These are phyloP conservation scores for Starmerella tilneyi DNA, from an alignment of 805 yeast species.

Conservation along the genomic window DNA sequence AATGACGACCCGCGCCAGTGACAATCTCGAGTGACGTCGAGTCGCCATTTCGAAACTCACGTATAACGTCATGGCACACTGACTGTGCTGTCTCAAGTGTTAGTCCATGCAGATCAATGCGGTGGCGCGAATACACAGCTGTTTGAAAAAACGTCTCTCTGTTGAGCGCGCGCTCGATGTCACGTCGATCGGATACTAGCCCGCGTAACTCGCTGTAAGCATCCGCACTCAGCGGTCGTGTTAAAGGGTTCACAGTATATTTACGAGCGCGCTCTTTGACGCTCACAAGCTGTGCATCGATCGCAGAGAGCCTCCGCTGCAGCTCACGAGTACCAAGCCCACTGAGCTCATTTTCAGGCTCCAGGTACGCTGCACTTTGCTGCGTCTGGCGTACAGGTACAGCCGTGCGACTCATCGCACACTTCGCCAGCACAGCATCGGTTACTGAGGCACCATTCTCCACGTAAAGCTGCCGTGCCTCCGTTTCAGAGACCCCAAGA, in stretches of 20 bases:
- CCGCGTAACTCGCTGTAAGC: neutral
- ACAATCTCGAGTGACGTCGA: constrained; percentile 10
- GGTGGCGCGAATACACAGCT: neutral
- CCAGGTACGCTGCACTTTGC: neutral
- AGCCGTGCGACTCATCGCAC: neutral
- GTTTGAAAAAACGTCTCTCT: neutral
- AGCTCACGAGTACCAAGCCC: constrained; percentile 4
- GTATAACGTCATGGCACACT: constrained; percentile 7
- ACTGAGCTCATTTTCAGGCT: neutral
- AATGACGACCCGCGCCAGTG: constrained; percentile 21
- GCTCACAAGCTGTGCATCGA: neutral
- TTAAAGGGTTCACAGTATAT: neutral
- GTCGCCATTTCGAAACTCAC: neutral
- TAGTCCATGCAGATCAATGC: constrained; percentile 19
- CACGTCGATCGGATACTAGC: neutral
- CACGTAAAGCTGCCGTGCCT: constrained; percentile 16
- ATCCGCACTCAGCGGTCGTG: neutral
- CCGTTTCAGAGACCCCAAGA: neutral
- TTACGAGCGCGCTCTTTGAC: neutral
- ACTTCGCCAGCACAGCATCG: constrained; percentile 6
- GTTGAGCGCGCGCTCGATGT: constrained; percentile 9
- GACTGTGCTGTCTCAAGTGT: constrained; percentile 16
- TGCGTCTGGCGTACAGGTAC: neutral
- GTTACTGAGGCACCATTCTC: constrained; percentile 9
- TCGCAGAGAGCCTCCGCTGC: neutral